phyloP scores from a whole-genome alignment of 345 rosid species.

The Sisymbrium irio region DNA sequence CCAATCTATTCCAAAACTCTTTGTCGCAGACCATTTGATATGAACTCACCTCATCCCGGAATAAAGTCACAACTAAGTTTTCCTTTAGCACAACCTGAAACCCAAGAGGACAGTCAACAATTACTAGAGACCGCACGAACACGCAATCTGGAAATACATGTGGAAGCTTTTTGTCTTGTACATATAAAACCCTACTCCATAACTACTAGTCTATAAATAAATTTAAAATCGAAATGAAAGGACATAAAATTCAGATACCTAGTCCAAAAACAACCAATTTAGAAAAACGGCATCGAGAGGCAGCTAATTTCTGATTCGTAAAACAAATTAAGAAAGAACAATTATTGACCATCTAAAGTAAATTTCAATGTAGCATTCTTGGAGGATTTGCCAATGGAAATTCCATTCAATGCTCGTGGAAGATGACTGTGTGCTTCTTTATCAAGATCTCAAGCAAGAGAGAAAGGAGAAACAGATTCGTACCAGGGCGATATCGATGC shows the following conservation, averaged over 20 bases:
- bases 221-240: conserved; percentile 13
- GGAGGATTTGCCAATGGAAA: background rate
- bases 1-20: conserved; percentile 2
- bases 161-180: conserved; percentile 2
- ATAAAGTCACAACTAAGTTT: conserved; percentile 76
- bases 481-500: conserved; percentile 98
- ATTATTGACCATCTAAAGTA: background rate
- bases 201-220: background rate
- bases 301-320: background rate
- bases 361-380: background rate
- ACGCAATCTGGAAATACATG: background rate
- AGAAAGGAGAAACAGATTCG: background rate
- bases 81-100: conserved; percentile 92
- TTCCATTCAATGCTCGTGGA: background rate
- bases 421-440: background rate
- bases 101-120: conserved; percentile 19
- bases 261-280: background rate
- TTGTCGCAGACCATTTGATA: conserved; percentile 5
- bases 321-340: background rate
- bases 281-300: background rate
- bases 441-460: conserved; percentile 13
- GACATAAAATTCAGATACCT: background rate
- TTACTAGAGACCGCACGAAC: conserved; percentile 1
- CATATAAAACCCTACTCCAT: background rate
- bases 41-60: conserved; percentile 87